Conservation (phyloP, 2,329 filamentous ascomycete species). For the Coniella vitis region DNA sequence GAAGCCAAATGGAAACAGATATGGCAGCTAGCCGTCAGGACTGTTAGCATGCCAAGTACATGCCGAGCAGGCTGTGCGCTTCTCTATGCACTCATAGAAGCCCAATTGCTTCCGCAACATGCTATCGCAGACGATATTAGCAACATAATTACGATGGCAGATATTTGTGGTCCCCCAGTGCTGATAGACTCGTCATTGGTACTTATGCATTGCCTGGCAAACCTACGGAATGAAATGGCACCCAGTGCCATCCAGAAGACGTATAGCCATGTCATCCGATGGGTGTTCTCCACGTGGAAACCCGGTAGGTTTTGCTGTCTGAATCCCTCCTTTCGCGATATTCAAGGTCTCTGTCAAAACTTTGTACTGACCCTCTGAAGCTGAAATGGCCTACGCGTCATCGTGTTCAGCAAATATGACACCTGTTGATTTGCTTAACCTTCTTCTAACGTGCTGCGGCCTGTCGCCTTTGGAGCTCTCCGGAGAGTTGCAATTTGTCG, state of each 20-base stretch:
- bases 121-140: constrained; percentile 63
- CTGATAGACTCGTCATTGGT: constrained; percentile 73
- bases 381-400: constrained; percentile 60
- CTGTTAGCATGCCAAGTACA: constrained; percentile 60
- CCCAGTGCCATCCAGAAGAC: constrained; percentile 62
- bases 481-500: constrained; percentile 31
- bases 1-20: constrained; percentile 58
- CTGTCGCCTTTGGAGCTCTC: constrained; percentile 26
- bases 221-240: constrained; percentile 58
- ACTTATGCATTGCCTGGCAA: constrained; percentile 65
- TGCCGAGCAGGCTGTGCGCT: constrained; percentile 74
- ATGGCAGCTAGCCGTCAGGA: constrained; percentile 69
- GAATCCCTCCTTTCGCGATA: neutral
- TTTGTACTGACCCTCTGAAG: constrained; percentile 29
- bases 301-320: constrained; percentile 51
- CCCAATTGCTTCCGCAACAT: constrained; percentile 60
- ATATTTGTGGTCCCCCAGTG: constrained; percentile 71
- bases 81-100: constrained; percentile 60
- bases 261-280: constrained; percentile 67
- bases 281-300: constrained; percentile 77
- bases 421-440: constrained; percentile 57
- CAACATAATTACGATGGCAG: constrained; percentile 66
- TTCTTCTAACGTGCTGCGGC: constrained; percentile 66
- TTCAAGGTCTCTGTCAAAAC: neutral
- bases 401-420: constrained; percentile 57